Conservation (phyloP, 257 asterid genomes). For the Leonotis leonurus region DNA sequence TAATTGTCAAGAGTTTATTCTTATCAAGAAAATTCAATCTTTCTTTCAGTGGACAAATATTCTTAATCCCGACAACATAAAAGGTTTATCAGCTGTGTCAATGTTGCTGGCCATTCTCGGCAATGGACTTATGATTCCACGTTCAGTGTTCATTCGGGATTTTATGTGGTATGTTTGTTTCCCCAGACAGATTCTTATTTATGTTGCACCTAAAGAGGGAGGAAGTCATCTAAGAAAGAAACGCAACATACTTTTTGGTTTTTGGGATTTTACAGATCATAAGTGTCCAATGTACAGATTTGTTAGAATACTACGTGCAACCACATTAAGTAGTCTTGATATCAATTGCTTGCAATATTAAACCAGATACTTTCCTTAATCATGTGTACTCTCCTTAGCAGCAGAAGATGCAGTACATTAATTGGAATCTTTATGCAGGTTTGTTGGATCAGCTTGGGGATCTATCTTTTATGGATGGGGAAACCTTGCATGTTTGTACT, state of each 20-base stretch:
- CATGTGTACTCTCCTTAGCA: background rate
- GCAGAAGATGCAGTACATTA: background rate
- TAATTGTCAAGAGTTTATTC: constrained; percentile 14
- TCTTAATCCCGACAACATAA: constrained; percentile 77
- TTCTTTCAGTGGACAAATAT: constrained; percentile 76
- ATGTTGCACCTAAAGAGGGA: background rate
- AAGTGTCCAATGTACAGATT: background rate
- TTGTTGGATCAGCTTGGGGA: constrained; percentile 88
- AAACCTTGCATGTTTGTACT: constrained; percentile 75
- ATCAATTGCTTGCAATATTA: background rate
- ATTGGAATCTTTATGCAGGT: constrained; percentile 45
- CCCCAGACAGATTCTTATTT: background rate
- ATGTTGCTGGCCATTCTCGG: constrained; percentile 96
- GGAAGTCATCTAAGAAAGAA: background rate
- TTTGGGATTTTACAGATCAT: background rate
- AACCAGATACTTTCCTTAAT: background rate
- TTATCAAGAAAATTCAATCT: constrained; percentile 4
- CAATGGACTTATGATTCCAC: constrained; percentile 92
- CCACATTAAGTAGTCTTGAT: background rate
- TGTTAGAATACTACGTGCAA: background rate
- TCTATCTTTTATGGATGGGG: constrained; percentile 90
- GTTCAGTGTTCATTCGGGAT: constrained; percentile 81
- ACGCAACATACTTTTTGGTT: background rate
- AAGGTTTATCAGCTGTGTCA: constrained; percentile 81
- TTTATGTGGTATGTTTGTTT: constrained; percentile 71